Base-by-base conservation (phyloP, 768 basidiomycete genomes). In the Mycena vulgaris region DNA sequence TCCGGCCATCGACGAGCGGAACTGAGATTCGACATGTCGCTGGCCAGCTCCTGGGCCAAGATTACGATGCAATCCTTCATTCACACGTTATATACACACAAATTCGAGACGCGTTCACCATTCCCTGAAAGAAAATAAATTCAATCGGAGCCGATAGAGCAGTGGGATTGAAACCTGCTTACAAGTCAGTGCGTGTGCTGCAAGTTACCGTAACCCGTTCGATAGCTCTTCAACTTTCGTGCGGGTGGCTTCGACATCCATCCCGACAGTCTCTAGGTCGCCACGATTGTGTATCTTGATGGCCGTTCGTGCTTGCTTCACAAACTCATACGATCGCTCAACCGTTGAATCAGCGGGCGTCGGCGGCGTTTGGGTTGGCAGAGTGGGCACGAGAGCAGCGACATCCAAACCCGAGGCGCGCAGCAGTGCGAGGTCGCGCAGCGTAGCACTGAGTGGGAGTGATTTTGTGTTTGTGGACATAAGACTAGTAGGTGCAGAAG, bases 391-490 rank as follows among this genome's bases (percentile, higher is more conserved):
- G 56, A 81, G 68, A 63, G 79, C 61, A 16, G 75, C 74, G 31
- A 85, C 64, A 70, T 84, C 81, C 21, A 81, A 49, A 40, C 86
- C 88, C 13, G 90, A 89, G 30, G 89, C 88, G 31, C 91, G 88
- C 23, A 95, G 81, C 35, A 93, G 79, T 7, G 93, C 93, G 27
- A 95, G 87, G 79, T 95, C 94, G 16, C 87, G 90, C 40, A 94
- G 84, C 9, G 89, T 89, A 64, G 89, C 86, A 66, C 83, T 78
- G 33, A 93, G 84, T 9, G 89, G 82, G 47, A 94, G 83, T 16
- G 89, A 86, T 68, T 89, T 86, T 25, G 64, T 75, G 62, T 81
- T 81, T 83, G 83, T 80, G 33, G 69, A 56, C 62, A 64, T 69
- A 60, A 37, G 9, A 35, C 13, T 35, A 42, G 27, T 37, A 47